Evolutionary conservation across 345 rosid species (phyloP), one percentile per base, ranked within the genome.

Genomic region (Xanthoceras sorbifolium): DNA sequence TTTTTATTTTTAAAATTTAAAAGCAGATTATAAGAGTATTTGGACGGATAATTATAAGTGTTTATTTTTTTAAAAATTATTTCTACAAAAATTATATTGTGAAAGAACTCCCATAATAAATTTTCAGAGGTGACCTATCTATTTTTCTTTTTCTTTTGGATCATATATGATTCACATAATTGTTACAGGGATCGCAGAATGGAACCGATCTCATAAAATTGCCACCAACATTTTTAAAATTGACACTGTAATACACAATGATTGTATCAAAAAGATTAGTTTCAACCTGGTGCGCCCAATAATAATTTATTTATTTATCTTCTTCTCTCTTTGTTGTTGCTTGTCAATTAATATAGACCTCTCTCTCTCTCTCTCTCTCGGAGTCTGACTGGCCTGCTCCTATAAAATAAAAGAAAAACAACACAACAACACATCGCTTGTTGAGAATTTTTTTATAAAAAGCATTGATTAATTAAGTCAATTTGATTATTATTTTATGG

Each of bases 231-330:
- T 17, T 46, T 6, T 26, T 10, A 29, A 62, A 62, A 62, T 11
- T 28, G 18, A 14, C 0, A n/a, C 3, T 20, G 60, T 65, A 75
- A 63, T 75, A 34, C 36, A 84, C 85, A 85, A 90, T 92, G 80
- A 90, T 87, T 89, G 86, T 78, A 74, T 72, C 87, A 74, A 90
- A 92, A 90, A 92, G 94, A 86, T 78, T 78, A 60, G 77, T 73
- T 92, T 87, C 85, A 87, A 82, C 90, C 83, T 26, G 68, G 80
- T 87, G 79, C 78, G 55, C 73, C 73, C 61, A 75, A 76, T 50
- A 57, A 62, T 71, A 66, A 59, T 71, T 55, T 75, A 50, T 32
- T 46, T 22, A 15, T 38, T 31, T 9, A 6, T 74, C 81, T 23
- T 81, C 84, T 84, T 90, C 54, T 80, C 26, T 81, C 84, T 85